Evolutionary conservation across 805 yeast genomes (phyloP), one percentile per base, ranked within the genome.

Genomic region (Ascoidea tarda): DNA sequence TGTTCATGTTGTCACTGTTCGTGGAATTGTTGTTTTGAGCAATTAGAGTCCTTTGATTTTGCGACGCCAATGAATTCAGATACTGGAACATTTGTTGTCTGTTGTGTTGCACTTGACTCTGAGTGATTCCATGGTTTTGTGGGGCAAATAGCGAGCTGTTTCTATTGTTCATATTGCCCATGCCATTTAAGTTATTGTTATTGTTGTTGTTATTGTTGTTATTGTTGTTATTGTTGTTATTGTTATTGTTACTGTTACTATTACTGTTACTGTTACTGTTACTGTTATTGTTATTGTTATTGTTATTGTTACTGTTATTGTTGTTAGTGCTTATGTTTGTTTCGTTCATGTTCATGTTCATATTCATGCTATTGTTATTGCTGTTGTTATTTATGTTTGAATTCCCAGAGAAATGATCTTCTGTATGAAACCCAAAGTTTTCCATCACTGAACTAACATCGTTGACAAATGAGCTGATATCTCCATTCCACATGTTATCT

Each of bases 381-480:
- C 38, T 32, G 5, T 38, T 38, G 32, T 49, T 28, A 4, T 31
- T 38, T n/a, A n/a, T 28, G 33, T 16, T 38, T 46, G 31, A 32
- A 16, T n/a, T 44, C 2, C 16, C 14, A 32, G 33, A n/a, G 21
- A 49, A 28, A 42, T 42, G 31, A 14, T 55, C 58, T 51, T 72
- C 73, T 4, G 87, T 81, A 58, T 85, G 87, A 69, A 88, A 88
- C 5, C 96, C 96, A 67, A 87, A 88, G 62, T 87, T 95, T 62
- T 85, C 87, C 96, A 88, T 87, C 54, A 88, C 85, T 49, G 87
- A 74, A 58, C 87, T 95, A 33, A 88, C 90, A 62, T 88, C 95
- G 61, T 82, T 84, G 89, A 38, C 44, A 38, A 38, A 38, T 38
- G 84, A 82, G 28, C 81, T 68, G 54, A 77, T 58, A 50, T 77